A percentile compares a stretch with the other conserved stretches of the same genome.
These are phyloP conservation scores for Chlorella vulgaris DNA, from an alignment of 139 green algal species.

Conservation along the genomic window DNA sequence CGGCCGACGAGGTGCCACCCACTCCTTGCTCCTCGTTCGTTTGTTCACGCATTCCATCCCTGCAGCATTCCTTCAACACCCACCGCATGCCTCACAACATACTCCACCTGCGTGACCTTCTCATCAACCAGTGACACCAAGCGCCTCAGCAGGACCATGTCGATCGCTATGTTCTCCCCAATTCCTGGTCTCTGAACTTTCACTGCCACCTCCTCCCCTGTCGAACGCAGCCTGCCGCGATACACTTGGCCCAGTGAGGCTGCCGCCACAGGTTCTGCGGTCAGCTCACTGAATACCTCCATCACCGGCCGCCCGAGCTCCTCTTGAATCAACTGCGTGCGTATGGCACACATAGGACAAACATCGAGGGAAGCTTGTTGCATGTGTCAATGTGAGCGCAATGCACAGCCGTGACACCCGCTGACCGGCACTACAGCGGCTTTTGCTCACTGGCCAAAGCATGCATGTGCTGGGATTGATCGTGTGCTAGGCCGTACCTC, in stretches of 20 bases:
- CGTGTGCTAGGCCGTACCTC: neutral
- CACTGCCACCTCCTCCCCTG: constrained; percentile 87
- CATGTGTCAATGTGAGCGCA: no score
- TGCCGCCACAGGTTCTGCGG: constrained; percentile 79
- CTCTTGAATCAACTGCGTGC: constrained; percentile 77
- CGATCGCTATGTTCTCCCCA: constrained; percentile 87
- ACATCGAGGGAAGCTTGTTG: neutral
- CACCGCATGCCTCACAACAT: no score
- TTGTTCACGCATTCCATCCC: no score
- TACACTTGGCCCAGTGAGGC: constrained; percentile 87
- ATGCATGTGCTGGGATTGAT: neutral
- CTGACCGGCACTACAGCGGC: neutral
- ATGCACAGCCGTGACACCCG: neutral
- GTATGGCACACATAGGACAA: neutral
- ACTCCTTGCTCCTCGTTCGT: no score
- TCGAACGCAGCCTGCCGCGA: constrained; percentile 51
- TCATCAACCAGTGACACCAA: constrained; percentile 78
- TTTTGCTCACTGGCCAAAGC: no score
- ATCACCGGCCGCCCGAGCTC: constrained; percentile 75
- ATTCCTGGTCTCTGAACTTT: constrained; percentile 98
- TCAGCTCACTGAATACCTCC: constrained; percentile 70
- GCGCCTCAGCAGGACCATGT: constrained; percentile 88
- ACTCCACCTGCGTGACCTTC: constrained; percentile 52
- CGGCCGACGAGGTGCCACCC: no score
- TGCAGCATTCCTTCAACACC: no score